Base-by-base conservation (phyloP, 2,329 filamentous ascomycete species). In the Diaporthe caulivora region DNA sequence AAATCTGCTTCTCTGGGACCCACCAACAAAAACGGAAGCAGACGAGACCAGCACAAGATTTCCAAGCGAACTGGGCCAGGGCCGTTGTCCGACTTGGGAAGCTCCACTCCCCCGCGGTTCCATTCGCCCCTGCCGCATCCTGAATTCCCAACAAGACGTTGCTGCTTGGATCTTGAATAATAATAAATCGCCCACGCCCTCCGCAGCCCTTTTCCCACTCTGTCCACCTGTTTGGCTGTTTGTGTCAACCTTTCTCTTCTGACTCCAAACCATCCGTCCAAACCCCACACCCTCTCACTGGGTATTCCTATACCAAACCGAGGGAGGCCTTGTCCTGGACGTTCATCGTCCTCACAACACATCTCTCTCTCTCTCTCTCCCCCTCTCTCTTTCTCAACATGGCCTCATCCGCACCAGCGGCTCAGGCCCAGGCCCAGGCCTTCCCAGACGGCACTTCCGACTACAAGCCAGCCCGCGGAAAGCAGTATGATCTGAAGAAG, bases 401-500 rank as follows among this genome's bases (percentile, higher is more conserved):
- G 82, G 77, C 81, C 71, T 77, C 78, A 40, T 75, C 76, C 79
- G 81, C 86, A 76, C 81, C 85, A 44, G 81, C 82, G 76, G 65
- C 64, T 47, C 72, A 51, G 72, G 44, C 24, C n/a, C 81, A 84
- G 81, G 83, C 84, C 75, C 81, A 83, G 75, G 81, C 83, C 79
- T 84, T 86, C 76, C 82, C 84, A 37, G 88, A 90, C 78, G 88
- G 88, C 82, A 90, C 88, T 67, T 86, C 84, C 75, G 88, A 90
- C 78, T 88, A 89, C 81, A 84, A 87, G 78, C 87, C 87, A 74
- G 82, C 87, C 60, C 86, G 87, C 64, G 83, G 83, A 77, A 71
- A 62, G 44, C 24, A 53, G 21, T 83, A 84, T 77, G 89, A 91
- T 74, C 55, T 82, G 73, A 86, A 92, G 87, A 97, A 97, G 86